Evolutionary conservation across 2,329 filamentous ascomycete species (phyloP).

Genomic region (Tolypocladium tropicale): DNA sequence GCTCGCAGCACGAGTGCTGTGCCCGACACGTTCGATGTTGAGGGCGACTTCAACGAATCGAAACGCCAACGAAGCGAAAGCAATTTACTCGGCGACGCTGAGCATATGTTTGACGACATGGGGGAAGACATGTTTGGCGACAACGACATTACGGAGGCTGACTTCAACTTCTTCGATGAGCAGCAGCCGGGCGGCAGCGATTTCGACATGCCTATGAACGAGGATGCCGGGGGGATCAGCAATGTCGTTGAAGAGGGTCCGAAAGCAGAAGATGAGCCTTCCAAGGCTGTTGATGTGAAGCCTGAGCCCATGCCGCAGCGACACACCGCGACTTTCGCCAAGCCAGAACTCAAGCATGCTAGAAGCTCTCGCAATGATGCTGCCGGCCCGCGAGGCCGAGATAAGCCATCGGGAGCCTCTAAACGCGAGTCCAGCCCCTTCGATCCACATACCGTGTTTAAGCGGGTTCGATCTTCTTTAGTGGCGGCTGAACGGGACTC

Average conservation of each 20-base stretch:
- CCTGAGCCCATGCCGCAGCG: constrained; percentile 9
- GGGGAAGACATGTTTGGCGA: constrained; percentile 62
- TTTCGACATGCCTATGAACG: constrained; percentile 21
- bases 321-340: constrained; percentile 38
- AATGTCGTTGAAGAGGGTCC: constrained; percentile 6
- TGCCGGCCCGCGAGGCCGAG: constrained; percentile 17
- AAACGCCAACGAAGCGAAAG: constrained; percentile 34
- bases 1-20: constrained; percentile 10
- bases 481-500: constrained; percentile 9
- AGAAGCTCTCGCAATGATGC: constrained; percentile 41
- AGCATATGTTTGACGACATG: constrained; percentile 58
- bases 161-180: constrained; percentile 78
- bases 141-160: constrained; percentile 68
- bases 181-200: constrained; percentile 34
- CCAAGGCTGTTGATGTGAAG: constrained; percentile 6
- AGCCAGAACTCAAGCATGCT: constrained; percentile 48
- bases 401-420: constrained; percentile 18
- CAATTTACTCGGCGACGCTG: constrained; percentile 35
- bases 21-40: constrained; percentile 13
- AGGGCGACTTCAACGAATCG: constrained; percentile 24
- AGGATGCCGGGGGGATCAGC: constrained; percentile 8
- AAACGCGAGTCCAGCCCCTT: constrained; percentile 49
- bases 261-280: constrained; percentile 7
- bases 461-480: constrained; percentile 42
- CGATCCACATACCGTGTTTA: constrained; percentile 47